Percentiles rank a stretch among this genome's conserved stretches.
Conservation (phyloP, 495 filamentous ascomycete genomes). For the Annulohypoxylon stygium region DNA sequence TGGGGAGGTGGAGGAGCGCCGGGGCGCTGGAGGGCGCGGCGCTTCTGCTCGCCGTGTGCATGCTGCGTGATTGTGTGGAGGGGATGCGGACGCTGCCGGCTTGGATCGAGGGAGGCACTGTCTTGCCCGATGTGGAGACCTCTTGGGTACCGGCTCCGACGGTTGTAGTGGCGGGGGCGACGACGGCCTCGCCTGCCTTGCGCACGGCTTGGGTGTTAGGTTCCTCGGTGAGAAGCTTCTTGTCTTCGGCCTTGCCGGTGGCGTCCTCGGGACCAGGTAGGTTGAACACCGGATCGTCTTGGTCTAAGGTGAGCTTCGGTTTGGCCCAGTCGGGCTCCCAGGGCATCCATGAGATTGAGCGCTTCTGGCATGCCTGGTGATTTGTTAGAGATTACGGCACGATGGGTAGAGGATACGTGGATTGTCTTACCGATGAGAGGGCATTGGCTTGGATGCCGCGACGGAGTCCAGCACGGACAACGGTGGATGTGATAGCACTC, state of each 20-base stretch:
- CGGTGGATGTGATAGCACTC: slow-evolving; percentile 17
- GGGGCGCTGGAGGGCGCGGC: background rate
- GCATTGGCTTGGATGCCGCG: background rate
- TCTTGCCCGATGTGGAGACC: slow-evolving; percentile 36
- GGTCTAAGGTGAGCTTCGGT: slow-evolving; percentile 30
- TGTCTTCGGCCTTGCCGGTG: background rate
- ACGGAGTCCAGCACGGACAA: slow-evolving; percentile 13
- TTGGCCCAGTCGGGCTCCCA: slow-evolving; percentile 30
- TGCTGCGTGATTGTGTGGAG: slow-evolving; percentile 17
- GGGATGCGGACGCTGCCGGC: slow-evolving; percentile 22
- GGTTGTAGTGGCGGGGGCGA: slow-evolving; percentile 6
- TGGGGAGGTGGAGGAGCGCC: slow-evolving; percentile 11
- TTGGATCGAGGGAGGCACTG: slow-evolving; percentile 32
- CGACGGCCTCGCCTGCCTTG: slow-evolving; percentile 11
- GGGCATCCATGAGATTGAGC: slow-evolving; percentile 47
- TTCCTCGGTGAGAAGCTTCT: background rate
- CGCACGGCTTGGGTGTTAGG: slow-evolving; percentile 4
- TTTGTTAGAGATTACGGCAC: background rate
- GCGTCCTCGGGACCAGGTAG: background rate
- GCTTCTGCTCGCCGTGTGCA: background rate
- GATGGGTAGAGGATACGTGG: background rate
- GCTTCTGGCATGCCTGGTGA: slow-evolving; percentile 13
- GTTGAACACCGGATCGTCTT: background rate
- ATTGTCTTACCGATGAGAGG: background rate
- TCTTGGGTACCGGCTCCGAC: slow-evolving; percentile 25